Evolutionary conservation across 768 basidiomycete species (phyloP).

Genomic region (Collybia sp.): DNA sequence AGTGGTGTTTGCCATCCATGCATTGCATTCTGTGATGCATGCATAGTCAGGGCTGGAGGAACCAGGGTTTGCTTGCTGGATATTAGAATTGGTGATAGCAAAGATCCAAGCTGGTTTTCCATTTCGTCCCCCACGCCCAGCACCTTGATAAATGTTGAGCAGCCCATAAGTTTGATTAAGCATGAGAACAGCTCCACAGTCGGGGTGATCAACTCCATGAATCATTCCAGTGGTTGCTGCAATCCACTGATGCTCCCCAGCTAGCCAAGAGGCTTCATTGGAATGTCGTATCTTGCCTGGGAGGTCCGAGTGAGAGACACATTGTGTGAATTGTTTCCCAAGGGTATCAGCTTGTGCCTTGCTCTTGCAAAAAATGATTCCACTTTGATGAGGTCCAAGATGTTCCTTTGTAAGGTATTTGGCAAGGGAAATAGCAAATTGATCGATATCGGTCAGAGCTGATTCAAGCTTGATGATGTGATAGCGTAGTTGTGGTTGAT

Average conservation of each 20-base stretch:
- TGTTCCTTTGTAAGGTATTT: background rate
- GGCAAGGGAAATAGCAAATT: slow-evolving; percentile 1
- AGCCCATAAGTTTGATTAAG: slow-evolving; percentile 11
- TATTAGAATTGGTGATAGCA: background rate
- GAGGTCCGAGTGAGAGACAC: slow-evolving; percentile 5
- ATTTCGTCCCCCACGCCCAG: slow-evolving; percentile 12
- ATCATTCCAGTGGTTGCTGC: slow-evolving; percentile 13
- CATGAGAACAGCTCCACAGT: slow-evolving; percentile 12
- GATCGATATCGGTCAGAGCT: background rate
- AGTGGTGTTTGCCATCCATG: background rate
- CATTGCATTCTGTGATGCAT: background rate
- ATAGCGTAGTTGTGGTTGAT: slow-evolving; percentile 11
- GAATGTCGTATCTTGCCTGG: background rate
- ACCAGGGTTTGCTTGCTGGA: no score
- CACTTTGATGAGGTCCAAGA: background rate
- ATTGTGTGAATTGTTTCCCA: no score
- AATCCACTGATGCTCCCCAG: slow-evolving; percentile 11
- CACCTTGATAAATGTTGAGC: slow-evolving; percentile 14
- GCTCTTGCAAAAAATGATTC: slow-evolving; percentile 12
- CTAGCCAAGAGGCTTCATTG: slow-evolving; percentile 8
- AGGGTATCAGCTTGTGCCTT: no score
- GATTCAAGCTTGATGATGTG: slow-evolving; percentile 1
- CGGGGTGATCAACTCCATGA: slow-evolving; percentile 15
- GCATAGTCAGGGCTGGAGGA: background rate
- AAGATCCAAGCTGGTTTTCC: slow-evolving; percentile 1